Evolutionary conservation across 345 rosid genomes (phyloP).

Genomic region (Psidium friedrichsthalianum): DNA sequence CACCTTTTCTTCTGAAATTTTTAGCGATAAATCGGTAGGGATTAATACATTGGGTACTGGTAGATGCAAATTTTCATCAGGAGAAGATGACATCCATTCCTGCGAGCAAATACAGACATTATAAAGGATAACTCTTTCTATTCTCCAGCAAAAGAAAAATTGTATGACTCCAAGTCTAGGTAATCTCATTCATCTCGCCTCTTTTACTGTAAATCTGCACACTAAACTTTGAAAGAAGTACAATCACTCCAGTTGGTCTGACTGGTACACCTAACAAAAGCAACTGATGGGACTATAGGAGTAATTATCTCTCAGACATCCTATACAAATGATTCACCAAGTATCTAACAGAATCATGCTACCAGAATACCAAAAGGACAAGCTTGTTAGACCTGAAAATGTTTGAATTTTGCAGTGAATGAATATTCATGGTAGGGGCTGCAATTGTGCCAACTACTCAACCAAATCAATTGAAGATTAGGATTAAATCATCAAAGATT

Average conservation of each 20-base stretch:
- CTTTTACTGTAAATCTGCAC: neutral
- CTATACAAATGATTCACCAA: neutral
- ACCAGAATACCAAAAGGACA: neutral
- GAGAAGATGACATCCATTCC: conserved; percentile 72
- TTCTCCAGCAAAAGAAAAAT: neutral
- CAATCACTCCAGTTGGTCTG: neutral
- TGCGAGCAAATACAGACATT: conserved; percentile 10
- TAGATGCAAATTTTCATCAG: conserved; percentile 55
- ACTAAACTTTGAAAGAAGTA: neutral
- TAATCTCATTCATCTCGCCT: neutral
- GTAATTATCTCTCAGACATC: neutral
- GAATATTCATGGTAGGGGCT: neutral
- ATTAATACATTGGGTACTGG: conserved; percentile 67
- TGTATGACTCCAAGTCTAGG: neutral
- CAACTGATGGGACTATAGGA: neutral
- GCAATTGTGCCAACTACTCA: neutral
- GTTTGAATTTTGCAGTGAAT: neutral
- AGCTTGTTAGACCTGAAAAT: neutral
- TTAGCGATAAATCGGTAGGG: conserved; percentile 73
- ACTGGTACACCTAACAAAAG: neutral
- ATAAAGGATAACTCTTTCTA: neutral
- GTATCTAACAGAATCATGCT: neutral
- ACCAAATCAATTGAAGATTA: neutral
- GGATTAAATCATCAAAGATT: neutral
- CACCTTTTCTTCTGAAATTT: conserved; percentile 56